Evolutionary conservation across 331 rosid species (phyloP).

Genomic region (Acacia pycnantha): DNA sequence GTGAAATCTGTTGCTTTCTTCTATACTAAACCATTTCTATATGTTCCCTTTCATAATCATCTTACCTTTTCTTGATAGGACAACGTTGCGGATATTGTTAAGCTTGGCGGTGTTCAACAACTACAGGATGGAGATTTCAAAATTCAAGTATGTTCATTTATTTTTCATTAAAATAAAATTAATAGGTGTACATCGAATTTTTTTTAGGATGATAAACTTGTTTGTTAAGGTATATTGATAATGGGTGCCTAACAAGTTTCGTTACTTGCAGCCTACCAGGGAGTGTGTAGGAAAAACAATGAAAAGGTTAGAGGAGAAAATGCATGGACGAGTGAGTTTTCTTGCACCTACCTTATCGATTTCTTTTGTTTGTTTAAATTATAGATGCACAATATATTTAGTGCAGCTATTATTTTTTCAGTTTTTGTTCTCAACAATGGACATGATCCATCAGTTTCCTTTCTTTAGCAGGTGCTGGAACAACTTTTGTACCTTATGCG

Average conservation of each 20-base stretch:
- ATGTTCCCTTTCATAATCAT: constrained; percentile 6
- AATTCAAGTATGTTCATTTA: constrained; percentile 58
- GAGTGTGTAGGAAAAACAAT: constrained; percentile 85
- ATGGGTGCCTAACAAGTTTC: neutral
- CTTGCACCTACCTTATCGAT: neutral
- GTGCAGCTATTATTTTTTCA: neutral
- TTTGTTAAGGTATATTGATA: neutral
- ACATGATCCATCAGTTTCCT: constrained; percentile 14
- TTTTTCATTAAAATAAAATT: neutral
- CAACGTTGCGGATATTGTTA: constrained; percentile 71
- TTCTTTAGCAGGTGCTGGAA: constrained; percentile 63
- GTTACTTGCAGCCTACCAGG: constrained; percentile 51
- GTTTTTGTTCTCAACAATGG: neutral
- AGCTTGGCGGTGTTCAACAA: constrained; percentile 80
- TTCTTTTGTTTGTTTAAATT: constrained; percentile 12
- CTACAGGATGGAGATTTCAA: constrained; percentile 72
- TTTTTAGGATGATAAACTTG: neutral
- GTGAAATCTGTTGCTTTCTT: constrained; percentile 35
- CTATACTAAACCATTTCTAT: constrained; percentile 11
- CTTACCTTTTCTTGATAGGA: constrained; percentile 45
- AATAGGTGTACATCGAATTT: neutral
- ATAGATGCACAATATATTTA: neutral
- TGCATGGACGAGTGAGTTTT: constrained; percentile 73
- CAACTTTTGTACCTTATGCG: constrained; percentile 76
- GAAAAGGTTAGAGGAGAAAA: constrained; percentile 88